Percentiles rank a stretch among this genome's conserved stretches.
Conservation (phyloP, 176 grass and related monocot genomes). For the Carex littledalei region DNA sequence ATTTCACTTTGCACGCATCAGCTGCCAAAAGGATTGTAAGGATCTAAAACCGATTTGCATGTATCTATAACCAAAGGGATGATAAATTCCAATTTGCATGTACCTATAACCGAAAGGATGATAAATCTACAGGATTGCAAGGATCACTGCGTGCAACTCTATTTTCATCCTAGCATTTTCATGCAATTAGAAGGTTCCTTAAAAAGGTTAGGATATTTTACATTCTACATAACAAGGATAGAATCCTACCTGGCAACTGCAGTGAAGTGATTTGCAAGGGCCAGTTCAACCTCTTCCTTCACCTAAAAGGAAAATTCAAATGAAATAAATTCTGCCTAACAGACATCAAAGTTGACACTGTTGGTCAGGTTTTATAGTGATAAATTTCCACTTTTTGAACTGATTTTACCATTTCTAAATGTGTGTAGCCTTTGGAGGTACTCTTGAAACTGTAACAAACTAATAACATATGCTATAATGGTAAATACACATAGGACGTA, state of each 20-base stretch:
- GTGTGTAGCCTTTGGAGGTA: not conserved
- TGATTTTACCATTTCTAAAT: not conserved
- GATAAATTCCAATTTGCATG: not conserved
- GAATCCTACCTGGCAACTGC: conserved; percentile 48
- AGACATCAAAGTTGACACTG: not conserved
- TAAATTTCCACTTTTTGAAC: not conserved
- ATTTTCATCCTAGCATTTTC: not conserved
- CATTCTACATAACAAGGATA: not conserved
- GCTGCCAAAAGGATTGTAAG: not conserved
- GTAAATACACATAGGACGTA: not conserved
- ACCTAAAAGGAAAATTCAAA: conserved; percentile 50
- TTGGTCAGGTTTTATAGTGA: not conserved
- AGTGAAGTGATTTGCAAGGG: conserved; percentile 59
- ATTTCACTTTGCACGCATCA: not conserved
- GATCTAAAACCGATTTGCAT: not conserved
- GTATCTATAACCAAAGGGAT: not conserved
- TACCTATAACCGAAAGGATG: not conserved
- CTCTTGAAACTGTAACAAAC: not conserved
- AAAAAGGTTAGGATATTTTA: not conserved
- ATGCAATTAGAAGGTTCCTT: not conserved
- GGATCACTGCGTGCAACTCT: not conserved
- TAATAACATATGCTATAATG: not conserved
- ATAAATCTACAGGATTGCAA: not conserved
- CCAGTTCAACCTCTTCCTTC: conserved; percentile 91
- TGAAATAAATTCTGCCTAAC: not conserved